Evolutionary conservation across 176 grass and related monocot species (phyloP).

Genomic region (Phoenix roebelenii): DNA sequence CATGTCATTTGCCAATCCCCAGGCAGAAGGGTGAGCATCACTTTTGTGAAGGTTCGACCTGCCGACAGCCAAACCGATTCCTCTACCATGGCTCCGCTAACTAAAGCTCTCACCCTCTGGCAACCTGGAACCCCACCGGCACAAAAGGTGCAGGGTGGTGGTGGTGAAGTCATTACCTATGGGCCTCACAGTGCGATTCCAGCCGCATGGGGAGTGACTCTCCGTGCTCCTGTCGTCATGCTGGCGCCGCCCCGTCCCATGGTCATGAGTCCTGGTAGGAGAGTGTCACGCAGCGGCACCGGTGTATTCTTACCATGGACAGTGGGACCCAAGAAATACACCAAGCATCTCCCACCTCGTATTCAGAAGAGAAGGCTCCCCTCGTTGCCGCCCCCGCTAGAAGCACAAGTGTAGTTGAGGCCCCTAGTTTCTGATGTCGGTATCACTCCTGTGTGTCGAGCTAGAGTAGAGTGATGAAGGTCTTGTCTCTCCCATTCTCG

Average conservation of each 20-base stretch:
- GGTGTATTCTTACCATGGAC: constrained; percentile 98
- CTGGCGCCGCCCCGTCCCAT: constrained; percentile 55
- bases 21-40: constrained; percentile 4
- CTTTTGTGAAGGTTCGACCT: constrained; percentile 6
- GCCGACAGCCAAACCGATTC: neutral
- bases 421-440: too few species aligned
- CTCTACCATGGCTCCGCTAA: neutral
- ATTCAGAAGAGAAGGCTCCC: constrained; percentile 94
- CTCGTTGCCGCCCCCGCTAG: constrained; percentile 54
- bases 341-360: constrained; percentile 88
- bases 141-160: neutral
- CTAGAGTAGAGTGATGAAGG: too few species aligned
- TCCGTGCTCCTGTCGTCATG: constrained; percentile 61
- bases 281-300: constrained; percentile 56
- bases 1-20: constrained; percentile 2
- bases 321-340: constrained; percentile 82
- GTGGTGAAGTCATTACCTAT: neutral
- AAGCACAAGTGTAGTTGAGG: constrained; percentile 30
- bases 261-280: constrained; percentile 46
- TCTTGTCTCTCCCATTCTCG: too few species aligned
- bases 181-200: neutral
- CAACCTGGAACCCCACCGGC: neutral
- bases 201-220: constrained; percentile 38
- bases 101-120: constrained; percentile 5
- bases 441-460: too few species aligned